A percentile compares a stretch with the other conserved stretches of the same genome.
These are phyloP conservation scores for Eimeria brunetti DNA, from an alignment of 169 alveolate species.

Conservation along the genomic window DNA sequence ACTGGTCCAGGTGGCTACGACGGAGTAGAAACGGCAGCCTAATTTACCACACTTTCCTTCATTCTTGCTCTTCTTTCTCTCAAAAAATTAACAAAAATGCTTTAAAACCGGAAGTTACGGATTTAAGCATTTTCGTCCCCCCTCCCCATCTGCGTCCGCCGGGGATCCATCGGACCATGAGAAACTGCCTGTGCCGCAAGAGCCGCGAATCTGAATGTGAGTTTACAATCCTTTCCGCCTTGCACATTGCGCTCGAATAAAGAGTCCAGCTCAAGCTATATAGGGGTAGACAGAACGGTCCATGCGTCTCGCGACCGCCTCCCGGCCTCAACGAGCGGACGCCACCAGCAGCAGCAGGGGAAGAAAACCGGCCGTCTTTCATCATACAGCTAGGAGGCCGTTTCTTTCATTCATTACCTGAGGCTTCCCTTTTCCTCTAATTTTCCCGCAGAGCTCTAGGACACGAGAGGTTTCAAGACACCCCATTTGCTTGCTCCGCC, in stretches of 20 bases:
- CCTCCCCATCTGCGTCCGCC: background rate
- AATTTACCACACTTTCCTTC: background rate
- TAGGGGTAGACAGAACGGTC: background rate
- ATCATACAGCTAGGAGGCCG: background rate
- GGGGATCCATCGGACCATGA: background rate
- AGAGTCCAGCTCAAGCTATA: background rate
- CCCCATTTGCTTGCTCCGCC: background rate
- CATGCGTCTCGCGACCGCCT: background rate
- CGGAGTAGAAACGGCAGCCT: background rate
- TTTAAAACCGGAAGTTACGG: background rate
- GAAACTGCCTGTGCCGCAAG: background rate
- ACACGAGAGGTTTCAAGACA: background rate
- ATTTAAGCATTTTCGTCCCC: background rate
- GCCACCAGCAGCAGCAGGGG: background rate
- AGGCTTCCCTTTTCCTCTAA: background rate
- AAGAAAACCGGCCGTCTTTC: background rate
- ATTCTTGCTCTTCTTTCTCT: background rate
- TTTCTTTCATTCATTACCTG: background rate
- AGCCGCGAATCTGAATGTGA: background rate
- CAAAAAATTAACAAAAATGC: background rate
- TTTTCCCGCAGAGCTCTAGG: background rate
- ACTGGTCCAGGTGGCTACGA: background rate
- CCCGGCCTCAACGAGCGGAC: background rate
- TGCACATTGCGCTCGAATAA: background rate
- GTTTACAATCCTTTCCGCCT: background rate